Base-by-base conservation (phyloP, 108 stramenopile genomes). In the Nitzschia sp. region DNA sequence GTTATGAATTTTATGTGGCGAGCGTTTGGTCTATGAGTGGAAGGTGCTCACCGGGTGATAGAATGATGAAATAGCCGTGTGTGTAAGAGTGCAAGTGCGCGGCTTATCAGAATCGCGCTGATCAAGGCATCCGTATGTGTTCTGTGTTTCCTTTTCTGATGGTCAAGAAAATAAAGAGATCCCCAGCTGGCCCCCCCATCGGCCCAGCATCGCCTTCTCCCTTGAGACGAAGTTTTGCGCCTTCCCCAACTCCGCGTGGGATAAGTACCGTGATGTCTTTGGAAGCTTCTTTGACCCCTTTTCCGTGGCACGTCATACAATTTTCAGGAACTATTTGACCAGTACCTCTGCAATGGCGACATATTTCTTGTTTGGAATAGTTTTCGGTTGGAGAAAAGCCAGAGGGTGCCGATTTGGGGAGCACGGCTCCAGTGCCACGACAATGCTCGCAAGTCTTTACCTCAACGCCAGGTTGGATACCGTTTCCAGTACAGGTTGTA, bases 191-290 rank as follows among this genome's bases (percentile, higher is more conserved):
- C 29, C 92, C 93, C 46, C 92, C 93, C 32, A 86, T 88, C 2
- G 84, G 85, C 19, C 92, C 95, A 23, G 93, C 92, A 66, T 95
- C 90, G 55, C 95, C 95, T 80, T 94, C 93, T 8, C 85, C 84
- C 55, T 85, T 77, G 8, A 96, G 90, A 66, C 92, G 79, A 34
- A 96, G 82, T 76, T 87, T 87, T 65, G 88, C 91, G 46, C 95
- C 95, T 65, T 88, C 85, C 71, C 93, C 92, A 28, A 96, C 91
- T 32, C 93, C 93, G 22, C 89, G 75, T 16, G 95, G 95, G 31
- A 96, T 86, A 53, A 81, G 83, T 28, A 96, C 90, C 79, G 85
- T 90, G 47, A 96, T 92, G 16, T 50, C 48, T 50, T 50, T 50
- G 48, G 48, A 22, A 5, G 48, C 48, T 50, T 50, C 17, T n/a